These are phyloP conservation scores for Cyclotella cryptica DNA, from an alignment of 108 stramenopile genomes.

Conservation along the genomic window DNA sequence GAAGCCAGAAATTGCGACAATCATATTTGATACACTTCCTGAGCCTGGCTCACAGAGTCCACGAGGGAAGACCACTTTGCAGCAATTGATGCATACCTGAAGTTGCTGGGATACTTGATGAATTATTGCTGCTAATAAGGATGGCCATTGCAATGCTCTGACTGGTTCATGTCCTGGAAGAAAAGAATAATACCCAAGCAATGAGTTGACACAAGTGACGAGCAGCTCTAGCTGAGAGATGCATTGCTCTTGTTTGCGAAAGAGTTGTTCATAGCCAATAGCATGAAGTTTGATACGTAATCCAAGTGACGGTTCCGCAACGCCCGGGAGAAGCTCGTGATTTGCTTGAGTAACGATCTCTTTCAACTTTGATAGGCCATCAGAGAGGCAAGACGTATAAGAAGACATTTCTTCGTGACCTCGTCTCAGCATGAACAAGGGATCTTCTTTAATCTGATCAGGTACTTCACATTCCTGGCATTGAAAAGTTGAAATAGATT, in stretches of 20 bases:
- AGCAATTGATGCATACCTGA: neutral
- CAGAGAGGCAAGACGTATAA: neutral
- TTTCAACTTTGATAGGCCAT: slow-evolving; percentile 8
- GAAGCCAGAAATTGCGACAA: neutral
- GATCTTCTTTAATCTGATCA: neutral
- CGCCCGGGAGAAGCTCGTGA: neutral
- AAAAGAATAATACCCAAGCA: neutral
- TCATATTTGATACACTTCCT: neutral
- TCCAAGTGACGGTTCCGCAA: neutral
- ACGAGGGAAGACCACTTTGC: neutral
- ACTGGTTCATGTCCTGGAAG: neutral
- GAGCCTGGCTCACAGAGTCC: slow-evolving; percentile 2
- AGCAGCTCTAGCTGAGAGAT: neutral
- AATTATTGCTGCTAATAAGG: neutral
- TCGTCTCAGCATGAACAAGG: slow-evolving; percentile 1
- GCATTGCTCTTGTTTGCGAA: neutral
- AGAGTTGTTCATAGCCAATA: neutral
- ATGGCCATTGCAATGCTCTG: neutral
- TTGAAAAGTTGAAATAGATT: slow-evolving; percentile 1
- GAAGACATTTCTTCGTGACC: slow-evolving; percentile 1
- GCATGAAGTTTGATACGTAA: neutral
- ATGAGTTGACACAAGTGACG: neutral
- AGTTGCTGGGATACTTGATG: slow-evolving; percentile 7
- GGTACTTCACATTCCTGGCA: neutral
- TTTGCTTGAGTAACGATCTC: neutral